Base-by-base conservation (phyloP, 2,329 filamentous ascomycete genomes). In the Aureobasidium zeae region DNA sequence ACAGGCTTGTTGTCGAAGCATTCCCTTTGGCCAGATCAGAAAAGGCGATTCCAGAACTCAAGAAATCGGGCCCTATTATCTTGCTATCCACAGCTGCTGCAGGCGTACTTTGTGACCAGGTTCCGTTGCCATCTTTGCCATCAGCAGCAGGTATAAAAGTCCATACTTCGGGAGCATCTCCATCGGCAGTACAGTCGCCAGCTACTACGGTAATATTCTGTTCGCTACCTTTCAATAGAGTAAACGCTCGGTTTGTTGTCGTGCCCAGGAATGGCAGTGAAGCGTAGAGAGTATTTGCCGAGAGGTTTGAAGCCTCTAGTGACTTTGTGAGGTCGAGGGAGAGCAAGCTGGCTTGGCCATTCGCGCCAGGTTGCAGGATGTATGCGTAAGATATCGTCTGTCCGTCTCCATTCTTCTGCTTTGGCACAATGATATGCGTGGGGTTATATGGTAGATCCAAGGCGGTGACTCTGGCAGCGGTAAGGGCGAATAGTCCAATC, bases 161-260 rank as follows among this genome's bases (percentile, higher is more conserved):
- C 86, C 86, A 94, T 44, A 93, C 56, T 24, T 72, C 62, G 10
- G 75, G 62, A 30, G 64, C 71, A 26, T 62, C 64, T 3, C 64
- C 67, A 2, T 70, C 64, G 21, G 66, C 63, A 1, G 73, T 65
- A 57, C 89, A 95, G 50, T 81, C 71, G 2, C 89, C 88, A 0
- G 80, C 71, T 45, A 86, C 82, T 2, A 91, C 78, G 2, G 78
- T 73, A 20, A 95, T 72, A 9, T 79, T 76, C 12, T 85, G 86
- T 55, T 76, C 71, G 31, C 73, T 65, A 34, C 83, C 76, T 22
- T 87, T 69, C 0, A 79, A 69, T 0, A 86, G 77, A 5, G 79
- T 71, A 55, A 86, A 91, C 0, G 82, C 70, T 9, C 69, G 71
- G 4, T 65, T 67, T 26, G 63, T 63, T 21, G 66, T 59, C 22